Evolutionary conservation across 352 stramenopile genomes (phyloP), one percentile per base, ranked within the genome.

Genomic region (Phytopythium vexans): DNA sequence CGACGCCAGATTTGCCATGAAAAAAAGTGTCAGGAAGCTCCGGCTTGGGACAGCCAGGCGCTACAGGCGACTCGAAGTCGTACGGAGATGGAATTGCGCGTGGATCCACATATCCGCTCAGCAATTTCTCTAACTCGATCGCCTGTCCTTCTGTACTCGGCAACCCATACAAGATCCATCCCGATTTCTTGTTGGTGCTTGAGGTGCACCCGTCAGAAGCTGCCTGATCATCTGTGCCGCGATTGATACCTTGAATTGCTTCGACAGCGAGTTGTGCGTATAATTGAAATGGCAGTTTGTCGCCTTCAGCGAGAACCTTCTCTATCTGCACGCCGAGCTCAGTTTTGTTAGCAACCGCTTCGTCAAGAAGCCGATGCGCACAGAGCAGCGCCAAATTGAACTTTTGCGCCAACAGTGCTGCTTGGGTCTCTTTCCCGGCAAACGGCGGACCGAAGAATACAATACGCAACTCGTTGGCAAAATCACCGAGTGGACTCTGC

Each of bases 131-230:
- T 12, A 94, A 60, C 60, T 62, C 62, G 2, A 60, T 55, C 1
- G 42, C 63, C 40, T 94, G 74, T 8, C 54, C 56, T 7, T 62
- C 52, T 15, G 72, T 89, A 40, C 68, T 56, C 40, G 79, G 74
- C 6, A 92, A 54, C 52, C 88, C 84, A 40, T 82, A 79, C 36
- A 92, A 62, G 3, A 91, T 50, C 82, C 84, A 91, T 14, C 81
- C 72, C 52, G 60, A 49, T 41, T 65, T 69, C 5, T 16, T 44
- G n/a, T 15, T 15, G 5, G 3, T 10, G 12, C 21, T 49, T 9
- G 8, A 10, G 21, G 21, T 16, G n/a, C 27, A n/a, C 33, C 14
- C 3, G n/a, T 14, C 12, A 10, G 6, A 47, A 47, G 32, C 3
- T 37, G 31, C 7, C 14, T 41, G 11, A 4, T 16, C 27, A 38